phyloP scores from a whole-genome alignment of 768 basidiomycete genomes.

The Tubosaeta brunneosetosa region DNA sequence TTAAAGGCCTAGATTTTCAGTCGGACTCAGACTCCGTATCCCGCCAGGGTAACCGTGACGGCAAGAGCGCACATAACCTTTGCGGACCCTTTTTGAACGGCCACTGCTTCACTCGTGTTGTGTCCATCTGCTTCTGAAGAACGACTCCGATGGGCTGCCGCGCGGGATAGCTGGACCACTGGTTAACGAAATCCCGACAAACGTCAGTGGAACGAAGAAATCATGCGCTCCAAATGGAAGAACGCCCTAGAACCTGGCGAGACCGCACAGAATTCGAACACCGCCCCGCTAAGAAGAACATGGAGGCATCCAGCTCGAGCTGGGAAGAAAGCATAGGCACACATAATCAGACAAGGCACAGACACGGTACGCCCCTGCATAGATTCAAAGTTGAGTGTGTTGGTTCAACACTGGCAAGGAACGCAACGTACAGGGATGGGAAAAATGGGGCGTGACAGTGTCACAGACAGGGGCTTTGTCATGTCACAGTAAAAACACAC shows the following conservation, averaged over 20 bases:
- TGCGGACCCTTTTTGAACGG: conserved; percentile 12
- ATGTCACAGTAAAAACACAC: conserved; percentile 19
- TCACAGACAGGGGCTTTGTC: conserved; percentile 27
- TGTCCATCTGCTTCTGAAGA: conserved; percentile 3
- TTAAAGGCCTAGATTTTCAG: too few species aligned
- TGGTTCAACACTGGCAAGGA: neutral
- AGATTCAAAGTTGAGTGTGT: neutral
- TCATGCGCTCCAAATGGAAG: neutral
- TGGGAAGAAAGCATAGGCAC: too few species aligned
- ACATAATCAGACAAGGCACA: too few species aligned
- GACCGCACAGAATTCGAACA: conserved; percentile 13
- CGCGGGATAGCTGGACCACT: neutral
- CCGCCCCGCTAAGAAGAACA: conserved; percentile 2
- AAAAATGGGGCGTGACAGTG: conserved; percentile 17
- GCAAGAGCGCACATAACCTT: conserved; percentile 19
- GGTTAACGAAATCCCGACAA: neutral
- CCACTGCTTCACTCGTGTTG: conserved; percentile 6
- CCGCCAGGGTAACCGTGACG: conserved; percentile 27
- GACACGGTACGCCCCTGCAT: conserved; percentile 6
- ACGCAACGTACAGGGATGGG: neutral
- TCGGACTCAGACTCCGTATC: conserved; percentile 17
- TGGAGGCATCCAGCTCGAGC: neutral
- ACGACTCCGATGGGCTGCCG: neutral
- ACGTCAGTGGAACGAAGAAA: conserved; percentile 3
- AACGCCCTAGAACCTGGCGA: neutral